Conservation (phyloP, 2,329 filamentous ascomycete species). For the Tolypocladium tropicale region DNA sequence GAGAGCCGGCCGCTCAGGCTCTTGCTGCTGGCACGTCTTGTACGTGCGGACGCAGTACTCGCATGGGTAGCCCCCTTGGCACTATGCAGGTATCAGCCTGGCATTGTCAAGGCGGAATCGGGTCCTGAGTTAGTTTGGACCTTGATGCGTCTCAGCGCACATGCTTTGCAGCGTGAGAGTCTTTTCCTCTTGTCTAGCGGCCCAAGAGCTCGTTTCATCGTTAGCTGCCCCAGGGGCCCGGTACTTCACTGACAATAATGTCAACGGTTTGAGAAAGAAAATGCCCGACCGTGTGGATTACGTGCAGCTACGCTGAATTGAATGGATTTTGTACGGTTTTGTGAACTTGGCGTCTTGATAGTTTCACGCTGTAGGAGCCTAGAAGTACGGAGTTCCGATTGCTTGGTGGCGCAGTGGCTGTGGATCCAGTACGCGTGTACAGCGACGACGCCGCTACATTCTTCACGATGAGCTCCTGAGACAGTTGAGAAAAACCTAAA, state of each 20-base stretch:
- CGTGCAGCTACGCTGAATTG: no score
- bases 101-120: not conserved
- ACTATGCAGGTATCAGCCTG: slow-evolving; percentile 7
- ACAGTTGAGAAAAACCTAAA: not conserved
- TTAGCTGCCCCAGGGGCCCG: no score
- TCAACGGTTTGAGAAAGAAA: no score
- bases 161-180: slow-evolving; percentile 14
- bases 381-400: no score
- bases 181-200: slow-evolving; percentile 15
- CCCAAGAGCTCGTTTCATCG: slow-evolving; percentile 9
- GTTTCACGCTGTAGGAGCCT: no score
- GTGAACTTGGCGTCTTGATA: no score
- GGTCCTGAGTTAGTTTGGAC: slow-evolving; percentile 2
- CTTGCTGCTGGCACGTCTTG: slow-evolving; percentile 11
- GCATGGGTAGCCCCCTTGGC: slow-evolving; percentile 14
- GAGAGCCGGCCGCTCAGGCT: not conserved
- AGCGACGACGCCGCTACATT: no score
- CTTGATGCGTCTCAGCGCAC: slow-evolving; percentile 15
- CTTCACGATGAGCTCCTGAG: not conserved
- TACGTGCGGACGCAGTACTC: slow-evolving; percentile 14
- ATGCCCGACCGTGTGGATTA: no score
- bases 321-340: no score
- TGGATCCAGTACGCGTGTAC: no score
- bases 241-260: no score
- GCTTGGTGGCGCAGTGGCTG: no score